Percentiles rank a stretch among this genome's conserved stretches.
phyloP scores from a whole-genome alignment of 1,284 basidiomycete species.

The Fistulina hepatica region DNA sequence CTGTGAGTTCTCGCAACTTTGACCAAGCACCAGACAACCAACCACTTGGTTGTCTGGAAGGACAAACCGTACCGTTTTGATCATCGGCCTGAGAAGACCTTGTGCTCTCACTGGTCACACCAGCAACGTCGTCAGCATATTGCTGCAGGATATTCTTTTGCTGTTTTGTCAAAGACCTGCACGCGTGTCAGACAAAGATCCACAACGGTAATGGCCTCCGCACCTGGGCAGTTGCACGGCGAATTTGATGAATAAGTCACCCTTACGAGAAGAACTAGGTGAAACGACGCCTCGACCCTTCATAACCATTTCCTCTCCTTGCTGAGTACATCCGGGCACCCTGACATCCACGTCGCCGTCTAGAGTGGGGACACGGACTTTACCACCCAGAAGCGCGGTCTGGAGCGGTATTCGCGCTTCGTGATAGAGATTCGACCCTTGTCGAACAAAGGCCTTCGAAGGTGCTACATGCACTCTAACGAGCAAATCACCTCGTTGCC shows the following conservation, averaged over 20 bases:
- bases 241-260: slow-evolving; percentile 90
- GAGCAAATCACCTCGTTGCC: slow-evolving; percentile 75
- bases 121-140: slow-evolving; percentile 90
- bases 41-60: slow-evolving; percentile 39
- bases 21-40: slow-evolving; percentile 62
- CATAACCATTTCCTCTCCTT: slow-evolving; percentile 93
- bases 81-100: slow-evolving; percentile 23
- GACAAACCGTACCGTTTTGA: slow-evolving; percentile 64
- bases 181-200: slow-evolving; percentile 12
- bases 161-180: slow-evolving; percentile 67
- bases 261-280: slow-evolving; percentile 57
- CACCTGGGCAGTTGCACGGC: slow-evolving; percentile 84
- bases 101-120: slow-evolving; percentile 28
- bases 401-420: slow-evolving; percentile 89
- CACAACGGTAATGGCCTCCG: too few relatives aligned
- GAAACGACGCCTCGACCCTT: slow-evolving; percentile 80
- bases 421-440: slow-evolving; percentile 89
- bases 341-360: slow-evolving; percentile 95
- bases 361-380: slow-evolving; percentile 87
- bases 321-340: slow-evolving; percentile 89
- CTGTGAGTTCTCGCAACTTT: slow-evolving; percentile 56
- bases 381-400: slow-evolving; percentile 84
- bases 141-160: slow-evolving; percentile 84
- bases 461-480: slow-evolving; percentile 81
- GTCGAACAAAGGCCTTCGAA: slow-evolving; percentile 81